Evolutionary conservation across 331 rosid genomes (phyloP).

Genomic region (Erythrophleum ivorense): DNA sequence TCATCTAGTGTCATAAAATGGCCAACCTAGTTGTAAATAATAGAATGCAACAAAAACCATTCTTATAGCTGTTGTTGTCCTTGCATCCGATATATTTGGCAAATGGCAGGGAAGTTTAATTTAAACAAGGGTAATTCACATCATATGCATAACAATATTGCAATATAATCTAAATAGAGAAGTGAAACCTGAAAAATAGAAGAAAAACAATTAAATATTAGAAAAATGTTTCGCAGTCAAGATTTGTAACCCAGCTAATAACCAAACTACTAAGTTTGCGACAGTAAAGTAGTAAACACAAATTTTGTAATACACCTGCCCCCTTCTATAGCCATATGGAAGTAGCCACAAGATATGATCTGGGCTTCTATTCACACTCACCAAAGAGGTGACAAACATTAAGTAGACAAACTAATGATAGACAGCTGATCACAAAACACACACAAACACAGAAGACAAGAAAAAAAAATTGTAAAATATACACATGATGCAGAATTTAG

Average conservation of each 20-base stretch:
- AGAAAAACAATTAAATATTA: neutral
- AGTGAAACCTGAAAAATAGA: neutral
- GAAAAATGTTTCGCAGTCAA: neutral
- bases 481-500: neutral
- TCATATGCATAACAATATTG: neutral
- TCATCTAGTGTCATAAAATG: neutral
- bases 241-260: too few relatives aligned
- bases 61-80: neutral
- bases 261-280: neutral
- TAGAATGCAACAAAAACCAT: slow-evolving; percentile 22
- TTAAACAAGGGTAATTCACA: neutral
- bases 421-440: too few relatives aligned
- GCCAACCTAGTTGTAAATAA: slow-evolving; percentile 9
- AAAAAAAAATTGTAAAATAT: too few relatives aligned
- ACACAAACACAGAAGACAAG: neutral
- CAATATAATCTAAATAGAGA: neutral
- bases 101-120: neutral
- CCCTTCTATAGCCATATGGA: neutral
- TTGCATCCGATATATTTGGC: neutral
- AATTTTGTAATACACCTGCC: neutral
- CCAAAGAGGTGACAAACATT: neutral
- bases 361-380: neutral
- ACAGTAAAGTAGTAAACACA: neutral
- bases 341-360: neutral
- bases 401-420: neutral